Base-by-base conservation (phyloP, 148 eudicot species). In the Chenopodium berlandieri region DNA sequence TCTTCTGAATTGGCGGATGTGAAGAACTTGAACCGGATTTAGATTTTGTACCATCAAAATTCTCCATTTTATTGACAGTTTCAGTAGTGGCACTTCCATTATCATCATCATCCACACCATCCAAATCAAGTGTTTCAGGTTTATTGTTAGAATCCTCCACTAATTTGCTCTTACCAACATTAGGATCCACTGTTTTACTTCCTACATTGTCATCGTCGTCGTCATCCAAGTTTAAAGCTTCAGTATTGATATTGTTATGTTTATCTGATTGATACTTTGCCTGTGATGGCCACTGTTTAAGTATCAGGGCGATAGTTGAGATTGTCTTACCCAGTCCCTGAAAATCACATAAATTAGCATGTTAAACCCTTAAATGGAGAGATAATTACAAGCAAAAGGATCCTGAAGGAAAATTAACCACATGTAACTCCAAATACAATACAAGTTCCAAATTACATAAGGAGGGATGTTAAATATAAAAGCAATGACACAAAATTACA, bases 241-340 rank as follows among this genome's bases (percentile, higher is more conserved):
- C 98, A 79, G 94, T 73, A 84, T 71, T 84, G 40, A 67, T 67
- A 82, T 27, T 79, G 67, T 72, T 86, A 9, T 58, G 75, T 52
- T 87, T 86, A 70, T 89, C 90, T 60, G 88, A 60, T 80, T 90
- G 88, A 50, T 89, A 86, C 86, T 96, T 94, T 14, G 76, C 82
- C 84, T 92, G 91, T 67, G 81, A 73, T 58, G 75, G 76, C 83
- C 85, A 89, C 82, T 91, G 94, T 89, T 83, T 89, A 86, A 88
- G 94, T 86, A 96, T 87, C 78, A 96, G 92, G 81, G 99, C 97
- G 86, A 96, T 96, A 56, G 84, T 91, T 56, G 99, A 96, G 70
- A 96, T 85, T 75, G 99, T 96, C 88, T 96, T 96, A 82, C 99
- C 99, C 73, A 96, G 91, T 81, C 99, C 99, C 99, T 96, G 90